Base-by-base conservation (phyloP, 164 flowering plant species). In the Warburgia ugandensis region DNA sequence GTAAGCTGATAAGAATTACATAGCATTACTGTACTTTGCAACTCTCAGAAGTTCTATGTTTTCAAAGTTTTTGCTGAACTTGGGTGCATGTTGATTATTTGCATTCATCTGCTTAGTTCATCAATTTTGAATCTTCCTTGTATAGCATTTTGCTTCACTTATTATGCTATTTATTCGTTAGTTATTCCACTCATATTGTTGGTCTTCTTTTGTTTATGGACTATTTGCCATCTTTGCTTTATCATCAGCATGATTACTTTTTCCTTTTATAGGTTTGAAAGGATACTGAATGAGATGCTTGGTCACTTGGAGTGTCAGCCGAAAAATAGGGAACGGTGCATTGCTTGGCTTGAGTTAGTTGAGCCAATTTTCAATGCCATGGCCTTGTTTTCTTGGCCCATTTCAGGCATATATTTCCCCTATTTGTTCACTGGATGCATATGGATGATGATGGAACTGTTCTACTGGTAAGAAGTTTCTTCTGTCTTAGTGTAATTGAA, bases 291-390 rank as follows among this genome's bases (percentile, higher is more conserved):
- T 62, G 97, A 94, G 73, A 94, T 94, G 97, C 50, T 94, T 27
- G 66, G 81, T 54, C 97, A 94, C 69, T 73, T 94, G 72, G 92
- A 89, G 62, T 84, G 97, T 49, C 95, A 86, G 48, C 95, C 99
- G 37, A 77, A 77, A 65, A 68, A 78, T 66, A 80, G 70, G 60
- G 80, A 77, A 43, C 86, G 92, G 5, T 74, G 83, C 11, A 54
- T 69, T 57, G 71, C 74, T 20, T 94, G 97, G 99, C 96, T 94
- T 58, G 64, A 73, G 51, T 67, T 61, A 46, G 67, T 77, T 39
- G 97, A 86, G 29, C 90, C 83, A 33, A 73, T 86, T 51, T 70
- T 94, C 27, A 57, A 60, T 46, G 58, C 69, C 50, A 55, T 83
- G 59, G 99, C 31, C 80, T 94, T 43, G 60, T 86, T 36, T 39